Evolutionary conservation across 805 yeast species (phyloP), one percentile per base, ranked within the genome.

Genomic region (Saccharomycopsis babjevae): DNA sequence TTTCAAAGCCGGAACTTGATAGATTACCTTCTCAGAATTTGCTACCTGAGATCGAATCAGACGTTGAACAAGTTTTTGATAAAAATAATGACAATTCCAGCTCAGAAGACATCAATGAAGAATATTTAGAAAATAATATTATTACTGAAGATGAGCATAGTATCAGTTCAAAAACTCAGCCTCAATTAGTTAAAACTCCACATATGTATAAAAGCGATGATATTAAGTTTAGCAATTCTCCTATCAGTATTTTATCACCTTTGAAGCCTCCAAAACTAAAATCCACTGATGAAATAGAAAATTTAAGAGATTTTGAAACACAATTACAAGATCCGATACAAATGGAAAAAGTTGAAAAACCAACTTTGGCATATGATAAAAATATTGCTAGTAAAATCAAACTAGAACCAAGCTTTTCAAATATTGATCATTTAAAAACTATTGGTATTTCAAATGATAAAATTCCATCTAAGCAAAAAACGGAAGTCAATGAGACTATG

Each of bases 301-400:
- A 46, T 10, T 5, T 8, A 46, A 28, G 15, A 16, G 8, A 16
- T 74, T 82, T 25, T 25, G 52, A 46, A 13, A 25, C 22, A 22
- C n/a, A 20, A 13, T n/a, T 22, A 22, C 13, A 25, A 6, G 28
- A 11, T 46, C 32, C 52, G 13, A 46, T 46, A 25, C 28, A 13
- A 10, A 22, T 46, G 52, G 52, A 46, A 25, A 46, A 4, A 2
- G 4, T 16, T 4, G 52, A 22, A 22, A 46, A 46, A 11, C 18
- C 10, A 5, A n/a, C 11, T 13, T 7, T 25, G 25, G 6, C 16
- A 11, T 13, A 46, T 25, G 32, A 25, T 10, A 15, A 46, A 1
- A 5, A 8, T 3, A 1, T 4, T 28, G 16, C 5, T 15, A 22
- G 6, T 22, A 46, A 46, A 25, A 1, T 18, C 3, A 16, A 20